Evolutionary conservation across 2,329 filamentous ascomycete genomes (phyloP).

Genomic region (Lachnellula hyalina): DNA sequence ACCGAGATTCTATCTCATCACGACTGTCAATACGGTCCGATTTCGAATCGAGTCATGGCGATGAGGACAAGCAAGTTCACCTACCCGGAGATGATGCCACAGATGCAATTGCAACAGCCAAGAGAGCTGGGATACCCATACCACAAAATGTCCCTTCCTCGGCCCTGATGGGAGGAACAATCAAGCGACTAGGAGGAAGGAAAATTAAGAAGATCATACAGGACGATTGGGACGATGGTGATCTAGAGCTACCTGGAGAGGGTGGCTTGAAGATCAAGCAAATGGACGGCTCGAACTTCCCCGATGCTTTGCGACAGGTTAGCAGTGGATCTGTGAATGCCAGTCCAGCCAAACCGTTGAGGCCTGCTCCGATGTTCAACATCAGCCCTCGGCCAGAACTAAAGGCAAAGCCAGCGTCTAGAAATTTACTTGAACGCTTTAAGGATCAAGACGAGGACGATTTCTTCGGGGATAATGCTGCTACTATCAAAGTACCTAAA

Average conservation of each 20-base stretch:
- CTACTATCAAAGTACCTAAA: constrained; percentile 65
- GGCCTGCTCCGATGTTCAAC: constrained; percentile 30
- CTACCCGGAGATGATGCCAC: constrained; percentile 77
- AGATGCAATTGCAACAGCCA: constrained; percentile 82
- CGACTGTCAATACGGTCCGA: constrained; percentile 79
- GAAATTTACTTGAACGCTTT: constrained; percentile 58
- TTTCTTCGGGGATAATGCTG: constrained; percentile 57
- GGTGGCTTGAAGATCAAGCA: constrained; percentile 59
- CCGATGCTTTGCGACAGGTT: constrained; percentile 63
- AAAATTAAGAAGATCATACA: constrained; percentile 68
- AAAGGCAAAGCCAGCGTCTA: constrained; percentile 21
- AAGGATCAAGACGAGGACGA: constrained; percentile 58
- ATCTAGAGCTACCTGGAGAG: constrained; percentile 63
- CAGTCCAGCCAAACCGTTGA: constrained; percentile 46
- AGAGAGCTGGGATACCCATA: constrained; percentile 85
- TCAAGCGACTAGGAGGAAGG: constrained; percentile 77
- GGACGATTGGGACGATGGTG: constrained; percentile 77
- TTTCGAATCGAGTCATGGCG: constrained; percentile 66
- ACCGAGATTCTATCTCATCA: constrained; percentile 75
- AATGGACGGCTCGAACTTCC: constrained; percentile 55
- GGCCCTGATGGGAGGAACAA: constrained; percentile 85
- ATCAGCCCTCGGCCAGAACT: constrained; percentile 22
- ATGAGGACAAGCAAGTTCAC: constrained; percentile 85
- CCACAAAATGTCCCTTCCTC: constrained; percentile 82
- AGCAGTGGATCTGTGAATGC: constrained; percentile 42